Evolutionary conservation across 2,329 filamentous ascomycete genomes (phyloP).

Genomic region (Sordariomycetes sp.): DNA sequence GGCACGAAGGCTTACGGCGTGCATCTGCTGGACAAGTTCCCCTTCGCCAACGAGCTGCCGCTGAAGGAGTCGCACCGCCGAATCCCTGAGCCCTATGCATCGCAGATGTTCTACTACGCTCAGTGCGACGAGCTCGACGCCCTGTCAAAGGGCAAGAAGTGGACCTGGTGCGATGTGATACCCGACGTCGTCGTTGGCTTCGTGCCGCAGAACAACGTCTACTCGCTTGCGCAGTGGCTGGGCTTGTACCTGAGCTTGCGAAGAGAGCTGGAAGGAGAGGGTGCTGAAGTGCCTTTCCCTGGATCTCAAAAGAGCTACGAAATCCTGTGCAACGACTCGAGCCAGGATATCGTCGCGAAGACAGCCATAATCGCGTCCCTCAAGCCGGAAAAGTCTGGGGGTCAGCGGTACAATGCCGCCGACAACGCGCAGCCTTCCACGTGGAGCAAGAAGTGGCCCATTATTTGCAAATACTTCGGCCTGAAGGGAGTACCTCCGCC

Average conservation of each 20-base stretch:
- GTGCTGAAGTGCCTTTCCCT: conserved; percentile 23
- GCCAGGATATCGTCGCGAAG: conserved; percentile 26
- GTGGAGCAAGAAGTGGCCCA: conserved; percentile 34
- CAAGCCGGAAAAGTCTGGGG: conserved; percentile 25
- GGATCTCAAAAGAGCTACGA: conserved; percentile 22
- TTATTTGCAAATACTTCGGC: conserved; percentile 35
- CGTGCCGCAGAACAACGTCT: conserved; percentile 31
- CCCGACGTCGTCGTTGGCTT: conserved; percentile 33
- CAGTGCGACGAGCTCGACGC: conserved; percentile 28
- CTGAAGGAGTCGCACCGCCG: conserved; percentile 26
- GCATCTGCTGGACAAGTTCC: conserved; percentile 17
- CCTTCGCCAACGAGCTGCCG: conserved; percentile 20
- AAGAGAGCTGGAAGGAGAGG: conserved; percentile 22
- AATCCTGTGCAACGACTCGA: conserved; percentile 22
- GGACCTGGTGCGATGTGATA: conserved; percentile 33
- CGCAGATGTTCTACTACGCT: conserved; percentile 36
- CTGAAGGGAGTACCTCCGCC: conserved; percentile 26
- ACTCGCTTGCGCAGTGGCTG: conserved; percentile 29
- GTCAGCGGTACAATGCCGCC: conserved; percentile 29
- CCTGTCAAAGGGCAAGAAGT: conserved; percentile 24
- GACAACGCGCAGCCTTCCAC: conserved; percentile 23
- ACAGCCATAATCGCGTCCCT: conserved; percentile 30
- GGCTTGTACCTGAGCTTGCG: conserved; percentile 26
- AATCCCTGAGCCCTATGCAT: conserved; percentile 29
- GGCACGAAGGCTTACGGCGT: conserved; percentile 29